Evolutionary conservation across 2,329 filamentous ascomycete species (phyloP).

Genomic region (Ascosphaera apis): DNA sequence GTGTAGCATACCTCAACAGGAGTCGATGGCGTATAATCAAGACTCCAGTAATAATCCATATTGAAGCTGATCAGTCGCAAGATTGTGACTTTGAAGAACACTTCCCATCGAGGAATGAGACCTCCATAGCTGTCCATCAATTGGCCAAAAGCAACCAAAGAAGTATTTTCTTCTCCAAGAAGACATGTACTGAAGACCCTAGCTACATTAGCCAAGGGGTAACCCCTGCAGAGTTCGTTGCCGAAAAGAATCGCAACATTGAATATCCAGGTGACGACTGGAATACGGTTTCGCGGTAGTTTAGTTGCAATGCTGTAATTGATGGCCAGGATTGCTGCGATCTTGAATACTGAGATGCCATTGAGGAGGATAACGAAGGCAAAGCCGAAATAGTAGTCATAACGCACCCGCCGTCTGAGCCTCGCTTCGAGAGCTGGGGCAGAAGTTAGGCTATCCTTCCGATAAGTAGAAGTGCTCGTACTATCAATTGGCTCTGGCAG

Average conservation of each 20-base stretch:
- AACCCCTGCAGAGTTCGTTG: conserved; percentile 67
- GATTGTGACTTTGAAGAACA: conserved; percentile 94
- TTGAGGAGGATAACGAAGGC: conserved; percentile 61
- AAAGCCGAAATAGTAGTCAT: conserved; percentile 62
- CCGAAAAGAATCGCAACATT: conserved; percentile 69
- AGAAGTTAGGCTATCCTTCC: conserved; percentile 3
- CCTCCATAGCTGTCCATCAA: conserved; percentile 63
- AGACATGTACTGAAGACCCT: conserved; percentile 22
- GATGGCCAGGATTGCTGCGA: conserved; percentile 52
- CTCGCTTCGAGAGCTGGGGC: conserved; percentile 28
- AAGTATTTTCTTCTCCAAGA: conserved; percentile 19
- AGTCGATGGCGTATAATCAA: conserved; percentile 39
- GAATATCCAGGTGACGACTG: conserved; percentile 65
- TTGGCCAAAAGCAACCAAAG: conserved; percentile 36
- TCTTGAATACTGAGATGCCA: conserved; percentile 64
- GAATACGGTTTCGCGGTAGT: conserved; percentile 47
- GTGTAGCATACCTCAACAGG: conserved; percentile 51
- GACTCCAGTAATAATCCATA: conserved; percentile 85
- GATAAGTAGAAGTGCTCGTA: conserved; percentile 7
- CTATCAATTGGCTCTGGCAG: conserved; percentile 19
- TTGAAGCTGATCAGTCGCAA: conserved; percentile 91
- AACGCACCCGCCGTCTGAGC: conserved; percentile 47
- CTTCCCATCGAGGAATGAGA: conserved; percentile 75
- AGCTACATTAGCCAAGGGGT: conserved; percentile 44
- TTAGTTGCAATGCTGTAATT: conserved; percentile 62